A percentile compares a stretch with the other conserved stretches of the same genome.
These are phyloP conservation scores for Peniophora sp. DNA, from an alignment of 1,284 basidiomycete species.

Conservation along the genomic window DNA sequence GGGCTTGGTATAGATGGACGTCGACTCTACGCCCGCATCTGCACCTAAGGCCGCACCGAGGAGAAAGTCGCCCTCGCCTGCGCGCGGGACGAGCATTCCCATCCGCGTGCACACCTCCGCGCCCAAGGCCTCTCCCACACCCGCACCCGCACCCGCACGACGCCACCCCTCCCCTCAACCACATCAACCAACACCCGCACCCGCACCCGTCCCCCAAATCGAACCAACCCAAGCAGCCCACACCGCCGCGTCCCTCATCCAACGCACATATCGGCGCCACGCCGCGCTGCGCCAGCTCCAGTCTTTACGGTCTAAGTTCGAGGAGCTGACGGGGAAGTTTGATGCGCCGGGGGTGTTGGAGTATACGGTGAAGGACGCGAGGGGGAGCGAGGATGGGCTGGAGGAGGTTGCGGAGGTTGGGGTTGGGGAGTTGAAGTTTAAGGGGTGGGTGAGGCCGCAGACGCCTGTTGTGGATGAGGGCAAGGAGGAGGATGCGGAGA, in stretches of 20 bases:
- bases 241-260: neutral
- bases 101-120: neutral
- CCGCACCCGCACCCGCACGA: no score
- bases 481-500: neutral
- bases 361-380: neutral
- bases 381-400: neutral
- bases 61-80: neutral
- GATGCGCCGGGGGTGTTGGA: neutral
- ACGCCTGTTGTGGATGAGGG: neutral
- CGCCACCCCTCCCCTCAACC: neutral
- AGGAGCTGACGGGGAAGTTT: neutral
- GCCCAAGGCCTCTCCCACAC: neutral
- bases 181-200: neutral
- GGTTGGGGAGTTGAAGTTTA: neutral
- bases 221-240: neutral
- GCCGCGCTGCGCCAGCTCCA: neutral
- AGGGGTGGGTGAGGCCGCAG: neutral
- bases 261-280: neutral
- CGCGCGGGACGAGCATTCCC: neutral
- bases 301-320: neutral
- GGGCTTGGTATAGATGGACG: neutral
- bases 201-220: neutral
- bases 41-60: neutral
- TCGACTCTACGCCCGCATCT: neutral
- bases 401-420: neutral